phyloP scores from a whole-genome alignment of 345 rosid species.

The Eucalyptus sideroxylon region DNA sequence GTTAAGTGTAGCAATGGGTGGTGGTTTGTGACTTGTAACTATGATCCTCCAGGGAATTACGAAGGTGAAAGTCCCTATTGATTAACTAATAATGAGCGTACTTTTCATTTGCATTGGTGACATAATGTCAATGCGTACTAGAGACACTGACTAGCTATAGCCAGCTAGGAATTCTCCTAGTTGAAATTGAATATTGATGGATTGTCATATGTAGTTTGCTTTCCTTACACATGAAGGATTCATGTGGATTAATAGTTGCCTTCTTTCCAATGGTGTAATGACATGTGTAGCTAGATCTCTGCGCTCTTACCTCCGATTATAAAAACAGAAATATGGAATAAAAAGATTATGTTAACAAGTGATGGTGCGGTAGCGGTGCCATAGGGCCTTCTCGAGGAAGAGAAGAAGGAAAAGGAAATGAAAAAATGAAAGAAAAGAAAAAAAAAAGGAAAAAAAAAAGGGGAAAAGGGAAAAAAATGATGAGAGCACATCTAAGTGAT shows the following conservation, averaged over 20 bases:
- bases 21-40: conserved; percentile 47
- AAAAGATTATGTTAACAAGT: not conserved
- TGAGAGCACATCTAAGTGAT: not conserved
- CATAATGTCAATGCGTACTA: not conserved
- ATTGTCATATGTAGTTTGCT: not conserved
- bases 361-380: not conserved
- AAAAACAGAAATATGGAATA: not conserved
- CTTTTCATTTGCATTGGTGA: not conserved
- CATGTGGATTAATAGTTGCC: not conserved
- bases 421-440: not conserved
- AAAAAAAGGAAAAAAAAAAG: not conserved
- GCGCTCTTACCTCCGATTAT: not conserved
- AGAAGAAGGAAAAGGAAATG: not conserved
- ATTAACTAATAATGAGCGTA: not conserved
- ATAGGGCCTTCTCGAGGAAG: not conserved
- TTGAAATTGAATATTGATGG: not conserved
- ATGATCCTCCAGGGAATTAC: conserved; percentile 48
- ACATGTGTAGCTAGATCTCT: not conserved
- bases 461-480: not conserved
- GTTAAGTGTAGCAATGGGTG: conserved; percentile 43
- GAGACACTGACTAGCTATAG: not conserved
- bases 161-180: not conserved
- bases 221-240: not conserved
- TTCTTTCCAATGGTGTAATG: not conserved
- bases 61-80: conserved; percentile 28